Percentiles rank a stretch among this genome's conserved stretches.
Conservation (phyloP, 164 flowering plant species). For the Tetrastigma voinierianum region DNA sequence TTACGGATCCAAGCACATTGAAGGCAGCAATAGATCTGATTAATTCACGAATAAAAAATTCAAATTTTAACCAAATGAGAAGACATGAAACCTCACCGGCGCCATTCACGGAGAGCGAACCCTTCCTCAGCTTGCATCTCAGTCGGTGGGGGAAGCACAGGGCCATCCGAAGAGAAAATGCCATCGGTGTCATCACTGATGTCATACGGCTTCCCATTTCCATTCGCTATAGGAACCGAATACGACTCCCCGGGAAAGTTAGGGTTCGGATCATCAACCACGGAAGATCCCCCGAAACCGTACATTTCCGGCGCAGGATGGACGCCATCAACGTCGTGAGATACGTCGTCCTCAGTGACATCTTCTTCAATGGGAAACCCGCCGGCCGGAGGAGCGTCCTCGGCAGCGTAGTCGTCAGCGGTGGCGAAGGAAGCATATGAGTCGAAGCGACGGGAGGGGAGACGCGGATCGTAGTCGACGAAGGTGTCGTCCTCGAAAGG, state of each 20-base stretch:
- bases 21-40: neutral
- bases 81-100: constrained; percentile 52
- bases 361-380: constrained; percentile 42
- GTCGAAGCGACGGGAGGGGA: constrained; percentile 20
- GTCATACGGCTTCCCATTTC: constrained; percentile 52
- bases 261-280: constrained; percentile 14
- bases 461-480: constrained; percentile 32
- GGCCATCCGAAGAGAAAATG: constrained; percentile 71
- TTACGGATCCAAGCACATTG: constrained; percentile 11
- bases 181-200: constrained; percentile 38
- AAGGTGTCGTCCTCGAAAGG: constrained; percentile 42
- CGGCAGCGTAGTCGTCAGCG: constrained; percentile 17
- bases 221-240: constrained; percentile 48
- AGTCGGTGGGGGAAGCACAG: constrained; percentile 79
- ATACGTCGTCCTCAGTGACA: constrained; percentile 47
- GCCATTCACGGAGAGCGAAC: constrained; percentile 82
- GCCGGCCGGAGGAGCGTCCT: constrained; percentile 12
- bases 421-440: constrained; percentile 34
- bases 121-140: constrained; percentile 88
- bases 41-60: neutral
- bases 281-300: constrained; percentile 35
- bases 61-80: neutral
- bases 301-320: constrained; percentile 42
- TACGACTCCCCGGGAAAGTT: constrained; percentile 43
- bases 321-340: constrained; percentile 13